Evolutionary conservation across 2,329 filamentous ascomycete species (phyloP).

Genomic region (Alternaria sp.): DNA sequence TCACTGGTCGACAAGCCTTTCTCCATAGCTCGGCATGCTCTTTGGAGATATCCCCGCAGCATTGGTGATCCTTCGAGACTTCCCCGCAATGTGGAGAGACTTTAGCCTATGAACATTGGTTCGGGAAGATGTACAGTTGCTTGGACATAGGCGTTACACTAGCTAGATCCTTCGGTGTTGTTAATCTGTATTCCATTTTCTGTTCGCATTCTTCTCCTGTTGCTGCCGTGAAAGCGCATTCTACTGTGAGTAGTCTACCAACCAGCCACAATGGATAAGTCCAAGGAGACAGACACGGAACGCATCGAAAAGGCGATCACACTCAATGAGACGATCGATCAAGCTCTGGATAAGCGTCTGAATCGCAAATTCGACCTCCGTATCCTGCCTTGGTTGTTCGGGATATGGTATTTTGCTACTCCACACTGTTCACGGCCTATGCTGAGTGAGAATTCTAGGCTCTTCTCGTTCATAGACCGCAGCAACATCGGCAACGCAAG

Average conservation of each 20-base stretch:
- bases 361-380: slow-evolving; percentile 53
- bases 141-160: neutral
- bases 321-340: neutral
- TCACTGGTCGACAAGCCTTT: neutral
- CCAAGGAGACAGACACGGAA: neutral
- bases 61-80: neutral
- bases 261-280: slow-evolving; percentile 2
- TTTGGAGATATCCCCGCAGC: slow-evolving; percentile 1
- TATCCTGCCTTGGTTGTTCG: slow-evolving; percentile 55
- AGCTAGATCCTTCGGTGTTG: neutral
- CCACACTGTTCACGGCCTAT: neutral
- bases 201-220: neutral
- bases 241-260: neutral
- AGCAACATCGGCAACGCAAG: slow-evolving; percentile 52
- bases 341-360: slow-evolving; percentile 40
- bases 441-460: slow-evolving; percentile 9
- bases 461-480: slow-evolving; percentile 57
- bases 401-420: slow-evolving; percentile 43
- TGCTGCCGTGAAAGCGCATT: neutral
- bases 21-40: neutral
- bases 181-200: neutral
- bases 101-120: neutral
- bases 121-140: neutral
- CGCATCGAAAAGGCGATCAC: slow-evolving; percentile 7
- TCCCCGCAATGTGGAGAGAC: slow-evolving; percentile 2